phyloP scores from a whole-genome alignment of 2,329 filamentous ascomycete species.

The Fragosphaeria purpurea region DNA sequence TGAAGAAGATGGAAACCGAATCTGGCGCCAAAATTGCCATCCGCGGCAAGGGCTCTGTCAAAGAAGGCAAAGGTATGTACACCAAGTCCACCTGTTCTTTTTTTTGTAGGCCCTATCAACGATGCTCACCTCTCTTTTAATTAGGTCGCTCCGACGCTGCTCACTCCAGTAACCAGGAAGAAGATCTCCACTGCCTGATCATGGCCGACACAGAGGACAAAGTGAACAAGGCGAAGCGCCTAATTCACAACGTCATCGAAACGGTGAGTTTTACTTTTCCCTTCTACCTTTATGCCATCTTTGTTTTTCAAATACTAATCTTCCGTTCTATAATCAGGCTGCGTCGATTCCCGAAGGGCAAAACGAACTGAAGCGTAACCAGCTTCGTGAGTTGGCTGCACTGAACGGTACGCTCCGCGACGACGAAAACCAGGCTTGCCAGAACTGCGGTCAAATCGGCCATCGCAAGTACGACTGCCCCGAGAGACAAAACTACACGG shows the following conservation, averaged over 20 bases:
- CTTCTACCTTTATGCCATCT: neutral
- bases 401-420: constrained; percentile 98
- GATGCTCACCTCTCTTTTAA: neutral
- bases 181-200: constrained; percentile 96
- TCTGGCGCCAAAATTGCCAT: constrained; percentile 98
- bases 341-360: constrained; percentile 97
- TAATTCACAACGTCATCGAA: constrained; percentile 98
- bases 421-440: constrained; percentile 97
- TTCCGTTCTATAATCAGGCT: constrained; percentile 46
- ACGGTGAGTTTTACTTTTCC: constrained; percentile 54
- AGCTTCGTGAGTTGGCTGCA: constrained; percentile 91
- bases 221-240: constrained; percentile 96
- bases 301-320: neutral
- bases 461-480: constrained; percentile 99
- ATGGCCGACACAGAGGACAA: constrained; percentile 99
- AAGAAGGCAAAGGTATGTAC: constrained; percentile 74
- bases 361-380: constrained; percentile 97
- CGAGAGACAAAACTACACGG: constrained; percentile 96
- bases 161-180: constrained; percentile 99
- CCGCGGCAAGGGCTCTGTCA: constrained; percentile 97
- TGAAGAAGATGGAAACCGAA: constrained; percentile 99
- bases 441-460: constrained; percentile 98
- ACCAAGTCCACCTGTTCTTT: neutral
- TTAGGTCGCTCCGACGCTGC: constrained; percentile 83
- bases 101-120: neutral